Evolutionary conservation across 495 filamentous ascomycete genomes (phyloP).

Genomic region (Penicillium simplicissimum): DNA sequence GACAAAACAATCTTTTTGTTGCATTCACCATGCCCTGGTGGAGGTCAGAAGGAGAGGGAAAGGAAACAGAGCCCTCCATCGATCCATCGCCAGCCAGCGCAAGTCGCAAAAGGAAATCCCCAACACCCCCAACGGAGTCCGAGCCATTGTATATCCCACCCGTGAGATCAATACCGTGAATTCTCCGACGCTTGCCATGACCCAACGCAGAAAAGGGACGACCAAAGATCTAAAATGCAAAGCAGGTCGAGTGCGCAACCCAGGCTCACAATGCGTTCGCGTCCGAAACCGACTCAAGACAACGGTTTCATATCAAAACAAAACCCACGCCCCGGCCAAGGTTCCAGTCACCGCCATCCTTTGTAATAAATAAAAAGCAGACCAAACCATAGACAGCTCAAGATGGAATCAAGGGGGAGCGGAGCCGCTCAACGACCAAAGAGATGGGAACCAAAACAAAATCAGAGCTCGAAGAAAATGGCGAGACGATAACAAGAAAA

Average conservation of each 20-base stretch:
- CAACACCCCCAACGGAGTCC: slow-evolving; percentile 50
- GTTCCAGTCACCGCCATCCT: slow-evolving; percentile 27
- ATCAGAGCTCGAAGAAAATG: background rate
- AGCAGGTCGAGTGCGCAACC: slow-evolving; percentile 33
- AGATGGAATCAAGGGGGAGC: slow-evolving; percentile 40
- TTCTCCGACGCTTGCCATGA: slow-evolving; percentile 50
- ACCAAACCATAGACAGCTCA: slow-evolving; percentile 34
- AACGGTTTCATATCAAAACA: slow-evolving; percentile 18
- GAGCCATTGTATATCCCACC: slow-evolving; percentile 49
- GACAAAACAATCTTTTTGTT: slow-evolving; percentile 43
- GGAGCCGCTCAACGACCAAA: slow-evolving; percentile 36
- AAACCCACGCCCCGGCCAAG: slow-evolving; percentile 21
- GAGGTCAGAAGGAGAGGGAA: slow-evolving; percentile 10
- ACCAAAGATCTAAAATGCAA: slow-evolving; percentile 52
- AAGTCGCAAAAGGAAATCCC: slow-evolving; percentile 49
- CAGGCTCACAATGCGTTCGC: slow-evolving; percentile 29
- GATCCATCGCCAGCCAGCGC: slow-evolving; percentile 25
- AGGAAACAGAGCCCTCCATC: slow-evolving; percentile 10
- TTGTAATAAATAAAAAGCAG: slow-evolving; percentile 37
- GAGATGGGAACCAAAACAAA: slow-evolving; percentile 19
- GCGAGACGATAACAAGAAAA: slow-evolving; percentile 25
- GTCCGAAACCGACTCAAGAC: slow-evolving; percentile 30
- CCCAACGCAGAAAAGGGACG: slow-evolving; percentile 44
- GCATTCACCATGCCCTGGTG: slow-evolving; percentile 37
- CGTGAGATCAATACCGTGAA: slow-evolving; percentile 48